Conservation (phyloP, 345 rosid species). For the Litchi chinensis region DNA sequence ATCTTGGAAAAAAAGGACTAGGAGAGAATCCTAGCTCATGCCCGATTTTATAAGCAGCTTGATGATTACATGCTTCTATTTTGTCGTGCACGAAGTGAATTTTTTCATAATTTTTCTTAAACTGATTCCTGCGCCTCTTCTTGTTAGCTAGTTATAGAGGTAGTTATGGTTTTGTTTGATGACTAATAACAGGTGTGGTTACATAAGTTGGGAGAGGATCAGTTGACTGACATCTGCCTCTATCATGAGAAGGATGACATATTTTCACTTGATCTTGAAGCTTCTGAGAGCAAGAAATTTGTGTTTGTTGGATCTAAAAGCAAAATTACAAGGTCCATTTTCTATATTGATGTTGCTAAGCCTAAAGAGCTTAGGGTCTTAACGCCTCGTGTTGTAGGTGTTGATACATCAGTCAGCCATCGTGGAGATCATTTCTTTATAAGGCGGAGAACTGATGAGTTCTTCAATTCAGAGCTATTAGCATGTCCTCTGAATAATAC, state of each 20-base stretch:
- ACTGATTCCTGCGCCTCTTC: not conserved
- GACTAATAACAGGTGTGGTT: constrained; percentile 68
- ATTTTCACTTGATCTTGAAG: constrained; percentile 64
- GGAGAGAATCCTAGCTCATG: too few relatives aligned
- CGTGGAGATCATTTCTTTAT: constrained; percentile 87
- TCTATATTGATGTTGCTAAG: constrained; percentile 62
- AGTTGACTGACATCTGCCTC: constrained; percentile 68
- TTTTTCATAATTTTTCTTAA: too few relatives aligned
- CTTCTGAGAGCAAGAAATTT: constrained; percentile 77
- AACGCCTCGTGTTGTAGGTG: constrained; percentile 75
- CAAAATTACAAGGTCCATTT: constrained; percentile 67
- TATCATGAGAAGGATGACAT: constrained; percentile 91
- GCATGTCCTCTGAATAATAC: constrained; percentile 68
- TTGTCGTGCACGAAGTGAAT: not conserved
- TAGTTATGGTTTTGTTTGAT: constrained; percentile 15
- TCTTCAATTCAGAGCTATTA: constrained; percentile 80
- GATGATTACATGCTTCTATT: too few relatives aligned
- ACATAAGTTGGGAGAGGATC: constrained; percentile 82
- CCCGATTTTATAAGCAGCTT: too few relatives aligned
- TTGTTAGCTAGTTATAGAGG: not conserved
- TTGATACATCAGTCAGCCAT: constrained; percentile 70
- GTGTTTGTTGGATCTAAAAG: constrained; percentile 75
- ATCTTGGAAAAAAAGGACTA: too few relatives aligned
- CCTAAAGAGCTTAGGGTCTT: constrained; percentile 68
- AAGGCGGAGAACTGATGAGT: constrained; percentile 66